Conservation (phyloP, 768 basidiomycete species). For the Pholiota conissans region DNA sequence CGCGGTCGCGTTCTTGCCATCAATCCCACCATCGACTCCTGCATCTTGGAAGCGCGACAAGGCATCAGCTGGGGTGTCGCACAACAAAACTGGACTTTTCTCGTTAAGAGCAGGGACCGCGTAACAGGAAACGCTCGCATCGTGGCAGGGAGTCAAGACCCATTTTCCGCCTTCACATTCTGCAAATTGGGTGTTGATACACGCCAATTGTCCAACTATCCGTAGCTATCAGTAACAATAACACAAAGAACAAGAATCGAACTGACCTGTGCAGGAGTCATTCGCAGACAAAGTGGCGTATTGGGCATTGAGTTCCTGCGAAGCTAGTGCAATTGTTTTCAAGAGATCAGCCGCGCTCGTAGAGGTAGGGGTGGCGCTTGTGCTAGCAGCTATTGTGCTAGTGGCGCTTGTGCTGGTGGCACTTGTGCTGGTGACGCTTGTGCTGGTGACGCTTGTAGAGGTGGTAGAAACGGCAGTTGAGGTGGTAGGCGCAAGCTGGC, state of each 20-base stretch:
- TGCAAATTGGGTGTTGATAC: constrained; percentile 40
- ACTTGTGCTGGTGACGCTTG: neutral
- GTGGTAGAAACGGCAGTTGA: neutral
- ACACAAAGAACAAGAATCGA: neutral
- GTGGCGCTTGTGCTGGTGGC: neutral
- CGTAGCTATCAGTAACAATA: neutral
- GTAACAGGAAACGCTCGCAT: constrained; percentile 36
- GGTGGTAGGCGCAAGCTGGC: constrained; percentile 27
- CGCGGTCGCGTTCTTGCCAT: constrained; percentile 24
- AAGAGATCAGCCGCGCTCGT: constrained; percentile 20
- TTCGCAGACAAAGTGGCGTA: constrained; percentile 43
- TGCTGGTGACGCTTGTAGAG: neutral
- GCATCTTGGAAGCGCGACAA: constrained; percentile 37
- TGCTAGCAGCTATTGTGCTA: neutral
- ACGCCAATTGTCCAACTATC: constrained; percentile 38
- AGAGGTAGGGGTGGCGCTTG: constrained; percentile 4
- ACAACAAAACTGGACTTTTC: constrained; percentile 44
- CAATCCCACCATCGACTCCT: constrained; percentile 44
- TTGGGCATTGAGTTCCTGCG: constrained; percentile 48
- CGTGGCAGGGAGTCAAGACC: constrained; percentile 33
- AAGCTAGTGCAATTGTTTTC: constrained; percentile 44
- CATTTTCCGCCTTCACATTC: constrained; percentile 44
- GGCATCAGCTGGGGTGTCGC: constrained; percentile 41
- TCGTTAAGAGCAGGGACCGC: constrained; percentile 51
- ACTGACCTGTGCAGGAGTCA: constrained; percentile 49